Evolutionary conservation across 2,329 filamentous ascomycete genomes (phyloP).

Genomic region (Aspergillus piperis): DNA sequence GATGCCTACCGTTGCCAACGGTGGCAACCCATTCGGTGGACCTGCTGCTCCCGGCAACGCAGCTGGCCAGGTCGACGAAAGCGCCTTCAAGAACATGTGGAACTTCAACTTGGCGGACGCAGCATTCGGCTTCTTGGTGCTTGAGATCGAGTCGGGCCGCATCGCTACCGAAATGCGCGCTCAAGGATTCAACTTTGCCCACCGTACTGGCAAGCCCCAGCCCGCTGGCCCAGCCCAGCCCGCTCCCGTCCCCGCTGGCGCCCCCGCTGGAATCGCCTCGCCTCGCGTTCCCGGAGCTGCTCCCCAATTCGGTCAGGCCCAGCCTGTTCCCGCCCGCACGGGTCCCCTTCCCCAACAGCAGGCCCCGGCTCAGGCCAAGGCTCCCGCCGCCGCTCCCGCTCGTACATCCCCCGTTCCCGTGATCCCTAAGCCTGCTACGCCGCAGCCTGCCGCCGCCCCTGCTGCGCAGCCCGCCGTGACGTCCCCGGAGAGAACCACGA

Average conservation of each 20-base stretch:
- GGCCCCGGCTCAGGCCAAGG: constrained; percentile 33
- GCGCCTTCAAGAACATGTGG: constrained; percentile 99
- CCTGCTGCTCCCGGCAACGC: constrained; percentile 68
- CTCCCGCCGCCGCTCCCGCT: constrained; percentile 30
- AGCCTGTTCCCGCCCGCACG: constrained; percentile 31
- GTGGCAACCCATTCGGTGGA: constrained; percentile 94
- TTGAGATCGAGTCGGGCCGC: constrained; percentile 91
- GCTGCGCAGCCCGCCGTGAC: constrained; percentile 45
- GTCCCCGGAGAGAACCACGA: constrained; percentile 52
- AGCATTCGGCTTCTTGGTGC: constrained; percentile 90
- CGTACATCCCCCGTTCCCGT: constrained; percentile 46
- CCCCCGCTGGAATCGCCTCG: constrained; percentile 35
- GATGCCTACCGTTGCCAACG: constrained; percentile 93
- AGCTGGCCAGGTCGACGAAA: constrained; percentile 92
- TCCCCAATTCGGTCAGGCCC: constrained; percentile 47
- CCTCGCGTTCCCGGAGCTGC: constrained; percentile 40
- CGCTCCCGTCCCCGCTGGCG: constrained; percentile 23
- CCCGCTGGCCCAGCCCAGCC: constrained; percentile 27
- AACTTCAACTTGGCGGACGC: constrained; percentile 99
- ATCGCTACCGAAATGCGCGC: constrained; percentile 99
- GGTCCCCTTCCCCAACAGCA: constrained; percentile 34
- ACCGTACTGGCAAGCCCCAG: constrained; percentile 81
- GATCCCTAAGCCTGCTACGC: constrained; percentile 43
- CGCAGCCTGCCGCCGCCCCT: constrained; percentile 39
- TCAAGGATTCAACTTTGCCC: constrained; percentile 98